Evolutionary conservation across 2,329 filamentous ascomycete species (phyloP).

Genomic region (Aspergillus tanneri): DNA sequence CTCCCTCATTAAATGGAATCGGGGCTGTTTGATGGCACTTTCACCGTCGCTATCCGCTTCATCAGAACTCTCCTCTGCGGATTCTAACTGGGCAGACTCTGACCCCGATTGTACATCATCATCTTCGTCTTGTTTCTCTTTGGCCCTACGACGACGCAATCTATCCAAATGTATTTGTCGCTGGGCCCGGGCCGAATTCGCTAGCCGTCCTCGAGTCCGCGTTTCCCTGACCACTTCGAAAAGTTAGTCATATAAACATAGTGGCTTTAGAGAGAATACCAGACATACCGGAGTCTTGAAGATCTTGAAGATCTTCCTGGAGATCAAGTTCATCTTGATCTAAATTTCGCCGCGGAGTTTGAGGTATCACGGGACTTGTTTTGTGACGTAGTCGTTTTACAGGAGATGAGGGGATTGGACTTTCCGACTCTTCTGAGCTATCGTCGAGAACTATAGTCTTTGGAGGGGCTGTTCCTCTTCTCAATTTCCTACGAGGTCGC

Average conservation of each 20-base stretch:
- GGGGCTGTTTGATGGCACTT: conserved; percentile 19
- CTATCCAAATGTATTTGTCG: conserved; percentile 44
- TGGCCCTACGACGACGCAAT: conserved; percentile 45
- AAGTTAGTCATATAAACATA: neutral
- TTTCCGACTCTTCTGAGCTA: conserved; percentile 25
- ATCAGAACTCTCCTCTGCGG: neutral
- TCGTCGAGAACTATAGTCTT: conserved; percentile 28
- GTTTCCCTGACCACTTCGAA: conserved; percentile 35
- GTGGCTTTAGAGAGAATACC: neutral
- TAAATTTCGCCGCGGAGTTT: conserved; percentile 24
- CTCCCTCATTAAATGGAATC: conserved; percentile 17
- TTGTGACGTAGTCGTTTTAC: conserved; percentile 26
- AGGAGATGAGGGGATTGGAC: conserved; percentile 28
- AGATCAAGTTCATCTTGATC: conserved; percentile 43
- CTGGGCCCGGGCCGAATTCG: conserved; percentile 41
- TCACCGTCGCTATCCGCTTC: conserved; percentile 26
- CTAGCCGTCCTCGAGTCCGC: conserved; percentile 43
- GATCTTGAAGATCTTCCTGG: conserved; percentile 46
- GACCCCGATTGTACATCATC: conserved; percentile 20
- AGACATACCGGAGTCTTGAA: conserved; percentile 44
- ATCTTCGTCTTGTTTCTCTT: conserved; percentile 32
- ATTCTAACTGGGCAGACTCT: conserved; percentile 17
- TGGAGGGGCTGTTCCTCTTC: conserved; percentile 26
- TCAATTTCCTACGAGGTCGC: conserved; percentile 29
- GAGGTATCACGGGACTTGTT: conserved; percentile 16